Percentiles rank a stretch among this genome's conserved stretches.
phyloP scores from a whole-genome alignment of 2,329 filamentous ascomycete genomes.

The Alternaria postmessia region DNA sequence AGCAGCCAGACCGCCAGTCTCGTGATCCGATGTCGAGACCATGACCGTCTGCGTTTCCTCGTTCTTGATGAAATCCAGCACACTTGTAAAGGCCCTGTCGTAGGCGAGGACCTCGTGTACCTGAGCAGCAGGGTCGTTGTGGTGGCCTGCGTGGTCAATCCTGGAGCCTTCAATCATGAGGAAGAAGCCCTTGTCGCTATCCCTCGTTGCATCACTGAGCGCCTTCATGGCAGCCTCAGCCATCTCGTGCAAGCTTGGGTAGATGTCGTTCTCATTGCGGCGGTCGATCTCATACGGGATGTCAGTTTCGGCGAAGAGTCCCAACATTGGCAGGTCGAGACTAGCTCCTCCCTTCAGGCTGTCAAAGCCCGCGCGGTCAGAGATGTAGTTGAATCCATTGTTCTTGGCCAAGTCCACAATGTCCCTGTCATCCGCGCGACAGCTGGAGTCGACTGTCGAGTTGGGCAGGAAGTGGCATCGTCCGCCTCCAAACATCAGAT shows the following conservation, averaged over 20 bases:
- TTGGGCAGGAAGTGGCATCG: constrained; percentile 93
- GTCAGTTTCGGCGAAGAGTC: constrained; percentile 81
- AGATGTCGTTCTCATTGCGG: constrained; percentile 76
- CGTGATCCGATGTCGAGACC: constrained; percentile 92
- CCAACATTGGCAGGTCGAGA: constrained; percentile 81
- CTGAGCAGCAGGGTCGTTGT: constrained; percentile 64
- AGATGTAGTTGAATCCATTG: constrained; percentile 82
- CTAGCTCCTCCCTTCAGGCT: constrained; percentile 70
- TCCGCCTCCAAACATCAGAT: constrained; percentile 92
- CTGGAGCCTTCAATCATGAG: constrained; percentile 97
- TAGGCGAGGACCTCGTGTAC: constrained; percentile 92
- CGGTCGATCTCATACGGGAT: constrained; percentile 96
- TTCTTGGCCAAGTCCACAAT: constrained; percentile 76
- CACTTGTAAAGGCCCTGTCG: constrained; percentile 82
- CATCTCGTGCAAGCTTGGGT: constrained; percentile 93
- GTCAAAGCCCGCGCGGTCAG: constrained; percentile 78
- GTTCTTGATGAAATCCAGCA: constrained; percentile 82
- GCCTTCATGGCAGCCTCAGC: constrained; percentile 80
- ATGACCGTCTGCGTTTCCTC: constrained; percentile 79
- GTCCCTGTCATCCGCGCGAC: constrained; percentile 79
- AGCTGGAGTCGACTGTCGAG: constrained; percentile 74
- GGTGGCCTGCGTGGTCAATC: constrained; percentile 89
- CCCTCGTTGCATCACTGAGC: constrained; percentile 79
- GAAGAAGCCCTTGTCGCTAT: constrained; percentile 94
- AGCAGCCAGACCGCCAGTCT: constrained; percentile 87